Conservation (phyloP, 768 basidiomycete species). For the Podaxis carcinomalis region DNA sequence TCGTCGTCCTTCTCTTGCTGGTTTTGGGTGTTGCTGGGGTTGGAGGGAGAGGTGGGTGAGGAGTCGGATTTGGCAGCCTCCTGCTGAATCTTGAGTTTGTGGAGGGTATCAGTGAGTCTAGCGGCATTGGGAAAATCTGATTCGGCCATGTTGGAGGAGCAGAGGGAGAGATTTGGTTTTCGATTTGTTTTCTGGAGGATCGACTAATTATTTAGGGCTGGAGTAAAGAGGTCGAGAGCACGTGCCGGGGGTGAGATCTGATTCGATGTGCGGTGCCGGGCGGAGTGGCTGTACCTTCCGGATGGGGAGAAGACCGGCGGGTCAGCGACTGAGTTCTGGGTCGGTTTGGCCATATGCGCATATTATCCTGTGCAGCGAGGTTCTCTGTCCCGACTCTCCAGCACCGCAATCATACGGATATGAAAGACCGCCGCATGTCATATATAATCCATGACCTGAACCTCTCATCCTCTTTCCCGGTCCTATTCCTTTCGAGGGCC, state of each 20-base stretch:
- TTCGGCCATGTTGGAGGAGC: background rate
- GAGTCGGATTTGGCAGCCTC: constrained; percentile 9
- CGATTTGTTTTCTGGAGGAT: background rate
- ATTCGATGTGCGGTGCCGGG: background rate
- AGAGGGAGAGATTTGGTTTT: background rate
- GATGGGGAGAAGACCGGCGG: constrained; percentile 2
- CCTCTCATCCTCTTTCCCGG: constrained; percentile 18
- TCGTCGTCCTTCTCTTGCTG: constrained; percentile 9
- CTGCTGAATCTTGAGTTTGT: constrained; percentile 38
- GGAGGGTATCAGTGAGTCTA: constrained; percentile 42
- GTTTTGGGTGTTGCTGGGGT: background rate
- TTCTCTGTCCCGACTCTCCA: constrained; percentile 23
- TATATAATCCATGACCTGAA: constrained; percentile 34
- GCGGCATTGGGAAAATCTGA: constrained; percentile 13
- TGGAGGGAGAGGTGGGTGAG: constrained; percentile 11
- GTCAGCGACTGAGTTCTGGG: constrained; percentile 27
- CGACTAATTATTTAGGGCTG: background rate
- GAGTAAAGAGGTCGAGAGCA: background rate
- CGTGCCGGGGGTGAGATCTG: constrained; percentile 1
- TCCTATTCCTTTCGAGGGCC: constrained; percentile 18
- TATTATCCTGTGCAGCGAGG: constrained; percentile 30
- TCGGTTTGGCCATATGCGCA: constrained; percentile 42
- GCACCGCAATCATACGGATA: constrained; percentile 44
- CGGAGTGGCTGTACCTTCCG: constrained; percentile 8
- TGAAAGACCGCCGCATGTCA: constrained; percentile 42